Evolutionary conservation across 176 grass and related monocot species (phyloP).

Genomic region (Tillandsia fasciculata): DNA sequence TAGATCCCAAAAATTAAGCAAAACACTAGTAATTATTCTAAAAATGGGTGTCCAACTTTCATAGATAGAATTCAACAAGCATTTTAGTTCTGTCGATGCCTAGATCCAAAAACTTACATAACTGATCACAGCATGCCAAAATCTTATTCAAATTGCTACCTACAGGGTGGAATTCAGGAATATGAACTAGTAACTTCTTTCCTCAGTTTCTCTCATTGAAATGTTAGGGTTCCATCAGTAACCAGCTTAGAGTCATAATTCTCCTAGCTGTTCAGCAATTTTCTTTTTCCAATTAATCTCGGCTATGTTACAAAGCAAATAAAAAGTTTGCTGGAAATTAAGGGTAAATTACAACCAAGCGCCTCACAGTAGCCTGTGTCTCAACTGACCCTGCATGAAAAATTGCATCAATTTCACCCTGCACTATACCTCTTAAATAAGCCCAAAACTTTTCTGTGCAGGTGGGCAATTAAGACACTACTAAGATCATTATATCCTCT

Average conservation of each 20-base stretch:
- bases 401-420: not conserved
- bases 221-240: not conserved
- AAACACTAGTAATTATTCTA: not conserved
- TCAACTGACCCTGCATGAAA: not conserved
- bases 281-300: not conserved
- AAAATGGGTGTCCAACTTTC: no score
- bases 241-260: not conserved
- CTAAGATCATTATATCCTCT: no score
- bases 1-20: not conserved
- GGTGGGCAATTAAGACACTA: no score
- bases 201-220: not conserved
- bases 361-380: not conserved
- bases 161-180: not conserved
- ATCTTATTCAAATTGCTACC: no score
- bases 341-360: not conserved
- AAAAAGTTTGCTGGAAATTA: not conserved
- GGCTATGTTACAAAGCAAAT: not conserved
- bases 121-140: no score
- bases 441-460: no score
- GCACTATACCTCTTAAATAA: not conserved
- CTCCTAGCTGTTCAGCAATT: not conserved
- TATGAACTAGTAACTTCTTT: not conserved
- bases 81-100: no score
- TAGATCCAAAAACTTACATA: no score
- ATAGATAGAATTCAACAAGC: no score